These are phyloP conservation scores for Arthrobotrys pseudoclavata DNA, from an alignment of 2,329 filamentous ascomycete species.

Conservation along the genomic window DNA sequence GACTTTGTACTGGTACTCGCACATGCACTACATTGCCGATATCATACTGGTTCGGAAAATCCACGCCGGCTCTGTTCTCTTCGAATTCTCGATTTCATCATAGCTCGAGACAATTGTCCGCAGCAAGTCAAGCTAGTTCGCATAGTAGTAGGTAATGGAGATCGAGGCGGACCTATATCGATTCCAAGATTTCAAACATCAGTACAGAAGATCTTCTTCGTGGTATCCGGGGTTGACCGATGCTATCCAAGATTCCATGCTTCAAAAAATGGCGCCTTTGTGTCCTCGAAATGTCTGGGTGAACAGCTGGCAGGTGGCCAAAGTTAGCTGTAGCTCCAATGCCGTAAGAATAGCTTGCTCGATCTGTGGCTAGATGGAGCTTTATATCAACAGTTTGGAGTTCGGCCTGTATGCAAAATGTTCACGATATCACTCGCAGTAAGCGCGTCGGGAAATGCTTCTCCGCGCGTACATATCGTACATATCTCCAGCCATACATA, in stretches of 20 bases:
- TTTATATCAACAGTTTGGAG: conserved; percentile 37
- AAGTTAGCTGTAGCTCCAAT: conserved; percentile 36
- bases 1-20: conserved; percentile 35
- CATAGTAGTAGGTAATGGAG: conserved; percentile 4
- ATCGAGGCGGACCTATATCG: conserved; percentile 49
- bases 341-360: conserved; percentile 25
- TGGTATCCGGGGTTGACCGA: conserved; percentile 38
- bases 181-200: conserved; percentile 36
- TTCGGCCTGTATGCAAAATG: conserved; percentile 8
- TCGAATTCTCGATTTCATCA: conserved; percentile 1
- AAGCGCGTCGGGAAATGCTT: conserved; percentile 42
- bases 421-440: conserved; percentile 15
- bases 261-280: neutral
- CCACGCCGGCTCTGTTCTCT: conserved; percentile 11
- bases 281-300: conserved; percentile 1
- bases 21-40: conserved; percentile 32
- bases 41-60: neutral
- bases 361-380: conserved; percentile 43
- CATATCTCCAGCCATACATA: too few relatives aligned
- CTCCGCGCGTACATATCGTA: conserved; percentile 25
- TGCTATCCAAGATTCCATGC: conserved; percentile 24
- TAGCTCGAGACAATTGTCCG: conserved; percentile 39
- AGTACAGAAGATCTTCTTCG: conserved; percentile 20
- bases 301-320: conserved; percentile 36
- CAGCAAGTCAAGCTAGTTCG: conserved; percentile 38